Evolutionary conservation across 768 basidiomycete genomes (phyloP).

Genomic region (Cystobasidiopsis lactophilus): DNA sequence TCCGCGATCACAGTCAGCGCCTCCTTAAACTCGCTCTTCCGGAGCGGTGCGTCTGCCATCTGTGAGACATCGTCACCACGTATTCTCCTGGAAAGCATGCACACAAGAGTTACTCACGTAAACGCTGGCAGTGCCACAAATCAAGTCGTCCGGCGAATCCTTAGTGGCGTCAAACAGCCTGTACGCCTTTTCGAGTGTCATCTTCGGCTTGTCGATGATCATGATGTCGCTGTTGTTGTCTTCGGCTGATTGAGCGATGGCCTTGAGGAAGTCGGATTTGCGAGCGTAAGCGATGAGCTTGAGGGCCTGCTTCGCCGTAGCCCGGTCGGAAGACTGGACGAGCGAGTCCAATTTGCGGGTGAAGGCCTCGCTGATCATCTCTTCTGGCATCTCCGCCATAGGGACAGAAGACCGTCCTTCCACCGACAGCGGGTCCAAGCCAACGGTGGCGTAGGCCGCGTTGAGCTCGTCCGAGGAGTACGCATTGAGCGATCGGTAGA

Average conservation of each 20-base stretch:
- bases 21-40: slow-evolving; percentile 32
- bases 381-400: too few relatives aligned
- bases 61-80: too few relatives aligned
- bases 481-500: slow-evolving; percentile 4
- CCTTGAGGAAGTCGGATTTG: slow-evolving; percentile 3
- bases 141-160: slow-evolving; percentile 51
- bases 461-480: slow-evolving; percentile 3
- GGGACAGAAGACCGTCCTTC: too few relatives aligned
- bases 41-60: slow-evolving; percentile 7
- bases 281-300: slow-evolving; percentile 26
- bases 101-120: neutral
- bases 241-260: neutral
- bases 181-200: slow-evolving; percentile 6
- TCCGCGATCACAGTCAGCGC: slow-evolving; percentile 40
- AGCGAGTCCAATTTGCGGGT: too few relatives aligned
- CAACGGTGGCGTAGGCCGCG: slow-evolving; percentile 8
- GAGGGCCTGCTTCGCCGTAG: slow-evolving; percentile 35
- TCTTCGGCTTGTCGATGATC: neutral
- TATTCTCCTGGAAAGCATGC: too few relatives aligned
- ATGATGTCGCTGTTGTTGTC: too few relatives aligned
- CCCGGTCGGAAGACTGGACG: slow-evolving; percentile 4
- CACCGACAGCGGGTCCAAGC: neutral
- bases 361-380: too few relatives aligned
- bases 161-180: slow-evolving; percentile 34
- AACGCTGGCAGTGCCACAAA: neutral